Evolutionary conservation across 1,139 yeast species (phyloP).

Genomic region (Scheffersomyces illinoinensis): DNA sequence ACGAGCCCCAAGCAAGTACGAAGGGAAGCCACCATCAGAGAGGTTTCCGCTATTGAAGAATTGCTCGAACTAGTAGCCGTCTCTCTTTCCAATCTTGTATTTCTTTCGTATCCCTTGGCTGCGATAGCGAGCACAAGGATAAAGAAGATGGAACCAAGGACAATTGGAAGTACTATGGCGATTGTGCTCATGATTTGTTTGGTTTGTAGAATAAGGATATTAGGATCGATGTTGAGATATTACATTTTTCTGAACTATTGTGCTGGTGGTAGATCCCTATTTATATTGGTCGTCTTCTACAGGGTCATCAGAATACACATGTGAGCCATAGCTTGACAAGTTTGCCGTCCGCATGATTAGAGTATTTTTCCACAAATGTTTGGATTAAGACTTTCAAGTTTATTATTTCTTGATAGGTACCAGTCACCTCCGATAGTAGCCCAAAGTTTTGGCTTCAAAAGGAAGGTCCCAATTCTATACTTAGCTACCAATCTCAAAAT

Average conservation of each 20-base stretch:
- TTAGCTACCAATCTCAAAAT: too few species aligned
- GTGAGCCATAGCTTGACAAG: too few species aligned
- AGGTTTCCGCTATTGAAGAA: neutral
- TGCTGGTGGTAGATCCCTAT: neutral
- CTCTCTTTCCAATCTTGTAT: too few species aligned
- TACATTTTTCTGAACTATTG: neutral
- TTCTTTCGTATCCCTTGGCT: neutral
- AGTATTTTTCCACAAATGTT: too few species aligned
- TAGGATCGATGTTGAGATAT: too few species aligned
- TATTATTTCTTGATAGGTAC: too few species aligned
- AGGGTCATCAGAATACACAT: neutral
- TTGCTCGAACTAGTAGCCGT: neutral
- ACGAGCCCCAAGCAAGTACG: neutral
- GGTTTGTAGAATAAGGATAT: neutral
- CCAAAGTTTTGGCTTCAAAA: too few species aligned
- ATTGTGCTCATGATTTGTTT: neutral
- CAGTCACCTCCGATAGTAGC: too few species aligned
- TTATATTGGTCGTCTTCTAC: too few species aligned
- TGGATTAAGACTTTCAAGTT: too few species aligned
- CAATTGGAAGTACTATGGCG: neutral
- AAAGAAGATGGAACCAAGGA: neutral
- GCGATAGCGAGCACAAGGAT: neutral
- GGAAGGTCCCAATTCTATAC: too few species aligned
- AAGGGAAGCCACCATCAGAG: neutral
- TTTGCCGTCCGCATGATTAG: too few species aligned